Conservation (phyloP, 345 rosid genomes). For the Moricandia moricandioides region DNA sequence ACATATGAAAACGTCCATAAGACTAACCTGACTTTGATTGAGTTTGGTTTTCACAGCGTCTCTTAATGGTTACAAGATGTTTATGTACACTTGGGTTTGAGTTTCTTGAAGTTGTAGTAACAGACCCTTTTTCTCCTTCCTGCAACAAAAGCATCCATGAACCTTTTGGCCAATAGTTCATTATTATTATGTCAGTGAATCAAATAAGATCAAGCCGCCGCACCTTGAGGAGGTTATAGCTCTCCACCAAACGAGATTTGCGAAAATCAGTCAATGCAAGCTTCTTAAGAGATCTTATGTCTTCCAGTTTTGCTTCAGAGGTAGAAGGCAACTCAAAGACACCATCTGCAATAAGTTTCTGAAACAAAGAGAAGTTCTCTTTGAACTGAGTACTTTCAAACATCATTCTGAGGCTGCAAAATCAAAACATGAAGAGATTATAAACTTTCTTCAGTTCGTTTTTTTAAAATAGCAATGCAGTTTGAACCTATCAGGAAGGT, state of each 20-base stretch:
- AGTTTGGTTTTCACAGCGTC: slow-evolving; percentile 47
- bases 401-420: slow-evolving; percentile 72
- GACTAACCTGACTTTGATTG: slow-evolving; percentile 59
- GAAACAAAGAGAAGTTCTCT: slow-evolving; percentile 70
- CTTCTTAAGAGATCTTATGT: slow-evolving; percentile 57
- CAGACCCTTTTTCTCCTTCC: slow-evolving; percentile 39
- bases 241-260: slow-evolving; percentile 75
- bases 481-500: slow-evolving; percentile 59
- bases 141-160: slow-evolving; percentile 42
- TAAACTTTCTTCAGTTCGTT: background rate
- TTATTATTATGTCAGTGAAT: background rate
- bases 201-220: slow-evolving; percentile 41
- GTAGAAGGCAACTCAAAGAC: slow-evolving; percentile 56
- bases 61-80: slow-evolving; percentile 42
- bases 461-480: background rate
- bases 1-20: background rate
- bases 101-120: slow-evolving; percentile 36
- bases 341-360: slow-evolving; percentile 77
- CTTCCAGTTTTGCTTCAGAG: slow-evolving; percentile 52
- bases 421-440: slow-evolving; percentile 23
- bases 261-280: slow-evolving; percentile 49
- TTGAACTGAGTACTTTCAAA: slow-evolving; percentile 79
- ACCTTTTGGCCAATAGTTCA: slow-evolving; percentile 13
- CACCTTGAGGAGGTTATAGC: slow-evolving; percentile 31
- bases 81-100: slow-evolving; percentile 39